Percentiles rank a stretch among this genome's conserved stretches.
phyloP scores from a whole-genome alignment of 331 rosid genomes.

The Quercus lobata region DNA sequence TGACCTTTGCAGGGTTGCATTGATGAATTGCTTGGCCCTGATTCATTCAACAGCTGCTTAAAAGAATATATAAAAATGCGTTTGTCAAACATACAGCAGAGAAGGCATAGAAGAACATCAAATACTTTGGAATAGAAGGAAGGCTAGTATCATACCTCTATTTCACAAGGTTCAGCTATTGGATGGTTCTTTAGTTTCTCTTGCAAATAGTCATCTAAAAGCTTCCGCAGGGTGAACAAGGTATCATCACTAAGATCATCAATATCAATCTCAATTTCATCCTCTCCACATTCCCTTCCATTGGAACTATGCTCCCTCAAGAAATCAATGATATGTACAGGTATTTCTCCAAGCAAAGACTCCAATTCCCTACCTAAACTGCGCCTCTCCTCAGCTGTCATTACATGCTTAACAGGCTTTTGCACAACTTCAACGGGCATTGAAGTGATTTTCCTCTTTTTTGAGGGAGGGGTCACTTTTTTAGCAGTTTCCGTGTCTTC shows the following conservation, averaged over 20 bases:
- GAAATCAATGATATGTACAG: slow-evolving; percentile 62
- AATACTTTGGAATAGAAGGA: not conserved
- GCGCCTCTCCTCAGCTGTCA: slow-evolving; percentile 64
- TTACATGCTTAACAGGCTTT: slow-evolving; percentile 44
- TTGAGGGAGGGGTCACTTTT: slow-evolving; percentile 22
- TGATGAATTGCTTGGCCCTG: slow-evolving; percentile 84
- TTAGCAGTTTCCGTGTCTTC: slow-evolving; percentile 26
- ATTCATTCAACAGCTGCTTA: slow-evolving; percentile 69
- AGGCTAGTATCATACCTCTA: slow-evolving; percentile 50
- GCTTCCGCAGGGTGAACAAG: slow-evolving; percentile 55
- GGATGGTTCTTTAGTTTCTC: slow-evolving; percentile 49
- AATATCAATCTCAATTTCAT: slow-evolving; percentile 79
- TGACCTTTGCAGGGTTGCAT: slow-evolving; percentile 81
- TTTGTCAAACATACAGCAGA: not conserved
- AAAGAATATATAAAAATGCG: slow-evolving; percentile 21
- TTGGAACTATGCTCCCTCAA: slow-evolving; percentile 68
- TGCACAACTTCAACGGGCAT: slow-evolving; percentile 26
- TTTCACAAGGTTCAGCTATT: slow-evolving; percentile 67
- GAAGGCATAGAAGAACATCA: not conserved
- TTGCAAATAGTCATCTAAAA: slow-evolving; percentile 60
- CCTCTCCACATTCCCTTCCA: slow-evolving; percentile 68
- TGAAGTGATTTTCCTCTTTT: slow-evolving; percentile 36
- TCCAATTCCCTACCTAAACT: slow-evolving; percentile 65
- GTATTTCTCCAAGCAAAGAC: slow-evolving; percentile 67
- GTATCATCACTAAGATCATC: slow-evolving; percentile 81